A percentile compares a stretch with the other conserved stretches of the same genome.
Evolutionary conservation across 257 asterid genomes (phyloP).

Genomic region (Solanum ahanhuiri): DNA sequence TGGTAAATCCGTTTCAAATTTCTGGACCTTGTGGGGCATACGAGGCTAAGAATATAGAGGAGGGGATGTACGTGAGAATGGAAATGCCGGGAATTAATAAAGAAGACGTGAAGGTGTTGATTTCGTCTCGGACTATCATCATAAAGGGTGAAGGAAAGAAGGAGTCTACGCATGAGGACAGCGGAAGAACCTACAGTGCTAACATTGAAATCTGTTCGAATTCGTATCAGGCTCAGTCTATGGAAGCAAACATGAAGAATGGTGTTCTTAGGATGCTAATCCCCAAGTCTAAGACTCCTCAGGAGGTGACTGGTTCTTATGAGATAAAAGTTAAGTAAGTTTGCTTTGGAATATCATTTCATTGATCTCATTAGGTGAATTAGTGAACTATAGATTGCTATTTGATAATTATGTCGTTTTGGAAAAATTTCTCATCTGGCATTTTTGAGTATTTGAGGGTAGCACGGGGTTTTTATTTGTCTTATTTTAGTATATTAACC

Average conservation of each 20-base stretch:
- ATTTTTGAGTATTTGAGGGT: not conserved
- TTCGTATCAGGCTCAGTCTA: conserved; percentile 6
- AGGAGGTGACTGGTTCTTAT: not conserved
- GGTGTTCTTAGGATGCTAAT: conserved; percentile 28
- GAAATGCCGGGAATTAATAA: conserved; percentile 27
- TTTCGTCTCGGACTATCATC: conserved; percentile 5
- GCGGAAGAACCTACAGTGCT: conserved; percentile 13
- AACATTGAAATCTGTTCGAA: conserved; percentile 6
- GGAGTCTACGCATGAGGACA: conserved; percentile 10
- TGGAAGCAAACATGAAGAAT: conserved; percentile 24
- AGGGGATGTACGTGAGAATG: conserved; percentile 7
- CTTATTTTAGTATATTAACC: not conserved
- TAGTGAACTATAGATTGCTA: not conserved
- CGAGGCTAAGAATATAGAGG: not conserved
- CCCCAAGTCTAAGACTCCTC: conserved; percentile 8
- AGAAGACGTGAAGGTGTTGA: conserved; percentile 17
- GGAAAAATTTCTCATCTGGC: not conserved
- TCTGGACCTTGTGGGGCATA: conserved; percentile 10
- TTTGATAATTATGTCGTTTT: not conserved
- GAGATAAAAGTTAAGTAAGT: not conserved
- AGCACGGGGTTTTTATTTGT: not conserved
- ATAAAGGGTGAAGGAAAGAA: conserved; percentile 18
- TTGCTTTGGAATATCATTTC: not conserved
- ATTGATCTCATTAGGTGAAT: not conserved
- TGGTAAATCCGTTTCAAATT: conserved; percentile 18